Evolutionary conservation across 805 yeast species (phyloP), one percentile per base, ranked within the genome.

Genomic region (Candida anglica): DNA sequence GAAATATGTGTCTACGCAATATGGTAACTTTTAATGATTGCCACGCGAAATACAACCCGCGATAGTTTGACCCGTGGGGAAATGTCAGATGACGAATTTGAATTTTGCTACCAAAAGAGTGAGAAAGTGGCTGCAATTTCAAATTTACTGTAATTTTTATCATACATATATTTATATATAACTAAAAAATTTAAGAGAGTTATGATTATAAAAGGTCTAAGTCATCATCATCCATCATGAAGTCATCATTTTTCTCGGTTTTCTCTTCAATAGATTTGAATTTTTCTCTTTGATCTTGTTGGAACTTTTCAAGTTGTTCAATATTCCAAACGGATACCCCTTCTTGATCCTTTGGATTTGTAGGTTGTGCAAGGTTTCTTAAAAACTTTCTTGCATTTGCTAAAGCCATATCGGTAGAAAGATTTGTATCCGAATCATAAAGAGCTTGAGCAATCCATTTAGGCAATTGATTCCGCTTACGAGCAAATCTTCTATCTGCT

Each of bases 401-500:
- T 34, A 93, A 71, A 0, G 98, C 97, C 96, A 93, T 91, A 62
- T 93, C 99, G 0, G 97, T 93, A 0, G 97, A 87, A 33, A 91
- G 64, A 49, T 89, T 91, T 2, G 84, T 75, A 53, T 94, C 98
- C 0, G 96, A 89, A 56, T 93, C 98, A 10, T 82, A 67, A 32
- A 93, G 69, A 2, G 89, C 97, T 53, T 93, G 98, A 0, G 88
- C 83, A 28, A 93, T 93, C 99, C 99, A 93, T 57, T 86, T 89
- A 0, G 99, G 99, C 22, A 93, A 62, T 57, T 93, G 98, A 27
- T 66, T 73, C 48, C 86, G 79, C 61, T 91, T 93, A 44, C 86
- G 74, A 1, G 89, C 75, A 58, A 93, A 93, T 54, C 99, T 71
- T 45, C 96, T 71, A 57, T 93, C 99, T 0, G 98, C 98, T 41